Percentiles rank a stretch among this genome's conserved stretches.
phyloP scores from a whole-genome alignment of 208 protist genomes.

The Leishmania lainsoni region DNA sequence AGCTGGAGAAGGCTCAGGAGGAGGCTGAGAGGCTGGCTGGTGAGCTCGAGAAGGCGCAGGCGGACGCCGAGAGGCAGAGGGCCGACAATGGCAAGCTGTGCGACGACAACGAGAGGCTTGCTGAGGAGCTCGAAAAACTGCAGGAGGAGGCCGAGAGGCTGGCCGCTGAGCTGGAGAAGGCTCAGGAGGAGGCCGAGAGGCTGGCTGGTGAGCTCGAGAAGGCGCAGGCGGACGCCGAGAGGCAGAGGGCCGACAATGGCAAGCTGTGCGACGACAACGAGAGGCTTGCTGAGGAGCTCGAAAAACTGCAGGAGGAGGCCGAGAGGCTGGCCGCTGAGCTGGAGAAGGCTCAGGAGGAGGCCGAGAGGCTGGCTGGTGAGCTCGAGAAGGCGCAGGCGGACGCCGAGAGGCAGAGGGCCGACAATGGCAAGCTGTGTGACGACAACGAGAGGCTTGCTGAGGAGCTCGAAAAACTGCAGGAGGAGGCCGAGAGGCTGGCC shows the following conservation, averaged over 20 bases:
- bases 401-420: neutral
- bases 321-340: neutral
- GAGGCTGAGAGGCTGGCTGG: neutral
- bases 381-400: neutral
- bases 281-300: slow-evolving; percentile 3
- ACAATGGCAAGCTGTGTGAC: neutral
- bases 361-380: neutral
- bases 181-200: neutral
- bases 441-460: slow-evolving; percentile 13
- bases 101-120: slow-evolving; percentile 10
- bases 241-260: neutral
- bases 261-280: slow-evolving; percentile 1
- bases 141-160: slow-evolving; percentile 3
- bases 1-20: neutral
- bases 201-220: neutral
- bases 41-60: neutral
- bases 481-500: neutral
- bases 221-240: neutral
- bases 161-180: neutral
- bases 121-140: neutral
- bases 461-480: neutral
- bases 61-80: neutral
- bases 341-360: neutral
- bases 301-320: neutral
- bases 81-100: neutral